Evolutionary conservation across 352 stramenopile species (phyloP).

Genomic region (Phytopythium mirpurense): DNA sequence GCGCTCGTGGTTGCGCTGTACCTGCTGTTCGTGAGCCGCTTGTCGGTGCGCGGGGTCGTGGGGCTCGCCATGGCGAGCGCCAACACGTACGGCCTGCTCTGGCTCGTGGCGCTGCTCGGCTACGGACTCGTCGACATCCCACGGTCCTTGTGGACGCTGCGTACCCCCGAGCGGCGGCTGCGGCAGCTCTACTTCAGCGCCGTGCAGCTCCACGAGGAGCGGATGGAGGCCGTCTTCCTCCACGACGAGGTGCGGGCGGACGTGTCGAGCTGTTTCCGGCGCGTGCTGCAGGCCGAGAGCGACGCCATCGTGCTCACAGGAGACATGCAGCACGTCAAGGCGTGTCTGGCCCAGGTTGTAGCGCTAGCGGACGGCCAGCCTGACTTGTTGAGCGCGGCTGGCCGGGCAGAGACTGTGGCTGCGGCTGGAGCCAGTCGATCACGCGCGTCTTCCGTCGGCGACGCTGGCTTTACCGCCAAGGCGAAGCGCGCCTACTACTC

Average conservation of each 20-base stretch:
- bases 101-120: constrained; percentile 54
- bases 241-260: constrained; percentile 49
- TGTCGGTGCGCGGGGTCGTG: constrained; percentile 39
- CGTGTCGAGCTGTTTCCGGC: constrained; percentile 28
- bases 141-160: constrained; percentile 38
- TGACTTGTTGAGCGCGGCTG: constrained; percentile 3
- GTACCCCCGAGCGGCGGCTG: constrained; percentile 30
- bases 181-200: constrained; percentile 48
- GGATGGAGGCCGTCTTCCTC: constrained; percentile 55
- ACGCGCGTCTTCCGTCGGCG: neutral
- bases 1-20: constrained; percentile 32
- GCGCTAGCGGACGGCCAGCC: constrained; percentile 22
- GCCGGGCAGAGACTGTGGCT: neutral
- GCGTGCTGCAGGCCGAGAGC: constrained; percentile 46
- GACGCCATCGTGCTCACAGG: constrained; percentile 59
- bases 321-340: constrained; percentile 62
- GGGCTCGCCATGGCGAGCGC: constrained; percentile 52
- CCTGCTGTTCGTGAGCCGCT: constrained; percentile 51
- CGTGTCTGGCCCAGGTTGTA: constrained; percentile 31
- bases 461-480: neutral
- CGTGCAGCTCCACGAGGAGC: constrained; percentile 52
- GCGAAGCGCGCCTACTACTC: constrained; percentile 1
- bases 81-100: constrained; percentile 66
- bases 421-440: neutral
- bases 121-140: constrained; percentile 63